Base-by-base conservation (phyloP, 768 basidiomycete species). In the Symmetrospora coprosmae region DNA sequence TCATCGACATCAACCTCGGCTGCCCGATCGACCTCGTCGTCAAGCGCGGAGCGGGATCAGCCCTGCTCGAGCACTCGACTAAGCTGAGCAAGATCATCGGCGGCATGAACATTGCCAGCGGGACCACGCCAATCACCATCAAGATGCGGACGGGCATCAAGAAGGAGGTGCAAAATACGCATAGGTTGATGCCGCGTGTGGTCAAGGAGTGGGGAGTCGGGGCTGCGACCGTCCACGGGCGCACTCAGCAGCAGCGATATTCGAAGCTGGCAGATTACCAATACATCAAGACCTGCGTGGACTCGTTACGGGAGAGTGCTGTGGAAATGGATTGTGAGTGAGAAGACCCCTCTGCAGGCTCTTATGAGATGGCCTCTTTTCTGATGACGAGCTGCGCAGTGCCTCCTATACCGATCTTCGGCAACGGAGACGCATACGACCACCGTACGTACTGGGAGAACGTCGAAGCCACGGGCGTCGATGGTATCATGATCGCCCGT, bases 341-440 rank as follows among this genome's bases (percentile, higher is more conserved):
- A 28, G n/a, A 16, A 64, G 41, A 16, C 37, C n/a, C n/a, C n/a
- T n/a, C n/a, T n/a, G n/a, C n/a, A n/a, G n/a, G n/a, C 34, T 35
- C 14, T 33, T 19, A 31, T 4, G 2, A 21, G 27, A 1, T 6
- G 1, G 17, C 31, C 19, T 19, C 4, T 21, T 14, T 4, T 16
- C 2, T 17, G 1, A 1, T 17, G 9, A 7, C 14, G 4, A 1
- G n/a, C 27, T 56, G 25, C 50, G 25, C 39, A 31, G 23, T 55
- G 17, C 37, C 50, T 16, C 79, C 85, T 0, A 77, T 96, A n/a
- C 91, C 91, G 0, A 90, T 99, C 43, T 92, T 96, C 65, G 94
- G 94, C 7, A 89, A 89, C 27, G 94, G 94, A 0, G 94, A 99
- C 70, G 86, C 85, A 65, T 99, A 86, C 75, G 91, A 89, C 2